A percentile compares a stretch with the other conserved stretches of the same genome.
Conservation (phyloP, 2,329 filamentous ascomycete species). For the Parafenestella ontariensis region DNA sequence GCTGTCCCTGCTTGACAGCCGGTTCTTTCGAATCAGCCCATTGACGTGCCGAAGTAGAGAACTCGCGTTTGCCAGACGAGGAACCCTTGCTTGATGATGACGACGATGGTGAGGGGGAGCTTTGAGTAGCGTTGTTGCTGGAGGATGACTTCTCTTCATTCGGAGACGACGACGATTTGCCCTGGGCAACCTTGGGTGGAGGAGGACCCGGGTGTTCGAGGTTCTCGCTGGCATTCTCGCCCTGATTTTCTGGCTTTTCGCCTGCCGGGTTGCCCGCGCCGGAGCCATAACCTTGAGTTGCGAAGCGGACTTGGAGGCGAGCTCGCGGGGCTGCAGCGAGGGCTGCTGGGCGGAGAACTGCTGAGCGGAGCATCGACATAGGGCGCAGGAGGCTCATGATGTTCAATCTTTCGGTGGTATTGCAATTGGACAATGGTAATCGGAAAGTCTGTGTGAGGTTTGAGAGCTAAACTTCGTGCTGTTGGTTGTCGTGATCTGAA, state of each 20-base stretch:
- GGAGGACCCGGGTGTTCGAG: constrained; percentile 56
- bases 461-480: background rate
- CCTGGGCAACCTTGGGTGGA: constrained; percentile 51
- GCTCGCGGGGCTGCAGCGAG: constrained; percentile 36
- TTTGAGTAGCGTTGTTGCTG: constrained; percentile 12
- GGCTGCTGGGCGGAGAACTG: constrained; percentile 28
- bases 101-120: constrained; percentile 10
- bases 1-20: constrained; percentile 13
- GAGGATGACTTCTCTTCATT: constrained; percentile 22
- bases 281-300: constrained; percentile 52
- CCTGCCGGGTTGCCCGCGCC: constrained; percentile 52
- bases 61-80: constrained; percentile 17
- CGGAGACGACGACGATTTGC: constrained; percentile 38
- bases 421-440: constrained; percentile 1
- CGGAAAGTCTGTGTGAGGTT: background rate
- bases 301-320: constrained; percentile 42
- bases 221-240: constrained; percentile 48
- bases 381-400: constrained; percentile 44
- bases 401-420: background rate
- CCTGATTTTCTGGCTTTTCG: constrained; percentile 54
- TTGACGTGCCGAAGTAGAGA: constrained; percentile 16
- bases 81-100: constrained; percentile 11
- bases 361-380: constrained; percentile 37
- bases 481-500: constrained; percentile 1
- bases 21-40: constrained; percentile 22